Percentiles rank a stretch among this genome's conserved stretches.
Evolutionary conservation across 306 rosid genomes (phyloP).

Genomic region (Quercus aquifolioides): DNA sequence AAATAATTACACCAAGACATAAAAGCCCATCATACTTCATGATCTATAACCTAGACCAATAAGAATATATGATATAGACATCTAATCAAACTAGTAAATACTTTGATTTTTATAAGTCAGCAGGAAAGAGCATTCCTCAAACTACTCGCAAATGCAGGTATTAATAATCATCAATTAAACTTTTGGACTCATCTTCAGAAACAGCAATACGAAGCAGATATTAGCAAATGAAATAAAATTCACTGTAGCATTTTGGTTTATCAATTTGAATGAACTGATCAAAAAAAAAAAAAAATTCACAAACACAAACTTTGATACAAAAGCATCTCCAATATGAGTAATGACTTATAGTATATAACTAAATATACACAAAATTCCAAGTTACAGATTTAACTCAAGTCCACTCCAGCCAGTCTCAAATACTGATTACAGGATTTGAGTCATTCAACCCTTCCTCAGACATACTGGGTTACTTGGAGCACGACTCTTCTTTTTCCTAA

Average conservation of each 20-base stretch:
- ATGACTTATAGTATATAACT: background rate
- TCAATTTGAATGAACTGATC: background rate
- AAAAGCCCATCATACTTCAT: conserved; percentile 7
- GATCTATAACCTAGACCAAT: conserved; percentile 14
- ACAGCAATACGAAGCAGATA: background rate
- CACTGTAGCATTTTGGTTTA: background rate
- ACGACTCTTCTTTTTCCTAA: background rate
- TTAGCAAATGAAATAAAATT: background rate
- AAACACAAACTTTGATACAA: background rate
- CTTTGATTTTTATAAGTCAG: no score
- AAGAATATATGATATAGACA: background rate
- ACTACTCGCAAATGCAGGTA: background rate
- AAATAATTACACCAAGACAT: conserved; percentile 13
- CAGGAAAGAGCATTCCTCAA: no score
- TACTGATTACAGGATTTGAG: background rate
- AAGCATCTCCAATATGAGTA: background rate
- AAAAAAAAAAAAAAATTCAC: background rate
- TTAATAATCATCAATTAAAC: background rate
- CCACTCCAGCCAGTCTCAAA: background rate
- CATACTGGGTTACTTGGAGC: background rate
- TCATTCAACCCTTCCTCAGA: background rate
- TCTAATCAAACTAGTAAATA: conserved; percentile 9
- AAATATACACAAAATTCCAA: background rate
- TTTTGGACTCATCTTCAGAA: background rate
- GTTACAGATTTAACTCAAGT: background rate